A percentile compares a stretch with the other conserved stretches of the same genome.
phyloP scores from a whole-genome alignment of 208 protist species.

The Leishmania braziliensis region DNA sequence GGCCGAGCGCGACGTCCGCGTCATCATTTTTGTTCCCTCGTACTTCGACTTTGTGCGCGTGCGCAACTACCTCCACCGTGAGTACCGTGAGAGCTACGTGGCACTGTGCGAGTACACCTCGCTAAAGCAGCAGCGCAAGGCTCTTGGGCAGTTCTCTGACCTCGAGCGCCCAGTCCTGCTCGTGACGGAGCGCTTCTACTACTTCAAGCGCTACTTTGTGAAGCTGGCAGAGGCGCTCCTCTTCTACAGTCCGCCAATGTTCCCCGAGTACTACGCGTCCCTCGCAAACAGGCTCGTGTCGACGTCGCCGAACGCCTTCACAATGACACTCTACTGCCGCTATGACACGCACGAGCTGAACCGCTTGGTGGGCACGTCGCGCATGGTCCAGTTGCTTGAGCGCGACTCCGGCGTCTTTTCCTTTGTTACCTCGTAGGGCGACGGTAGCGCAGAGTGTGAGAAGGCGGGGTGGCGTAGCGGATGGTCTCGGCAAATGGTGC shows the following conservation, averaged over 20 bases:
- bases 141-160: slow-evolving; percentile 85
- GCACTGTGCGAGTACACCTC: slow-evolving; percentile 94
- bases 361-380: slow-evolving; percentile 87
- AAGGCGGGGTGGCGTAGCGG: not conserved
- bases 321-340: slow-evolving; percentile 90
- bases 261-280: slow-evolving; percentile 93
- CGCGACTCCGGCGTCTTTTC: slow-evolving; percentile 75
- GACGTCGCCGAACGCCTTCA: slow-evolving; percentile 75
- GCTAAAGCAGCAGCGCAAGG: slow-evolving; percentile 74
- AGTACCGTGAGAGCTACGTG: slow-evolving; percentile 84
- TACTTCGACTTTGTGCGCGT: slow-evolving; percentile 98
- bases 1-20: slow-evolving; percentile 75
- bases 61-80: slow-evolving; percentile 94
- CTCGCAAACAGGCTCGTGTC: slow-evolving; percentile 85
- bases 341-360: slow-evolving; percentile 94
- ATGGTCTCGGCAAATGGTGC: not conserved
- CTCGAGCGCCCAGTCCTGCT: slow-evolving; percentile 90
- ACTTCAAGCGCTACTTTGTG: slow-evolving; percentile 95
- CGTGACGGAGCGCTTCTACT: slow-evolving; percentile 97
- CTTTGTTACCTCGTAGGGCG: slow-evolving; percentile 73
- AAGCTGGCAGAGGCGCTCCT: slow-evolving; percentile 91
- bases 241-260: slow-evolving; percentile 95
- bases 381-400: slow-evolving; percentile 77
- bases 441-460: not conserved
- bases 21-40: slow-evolving; percentile 93